Evolutionary conservation across 2,329 filamentous ascomycete genomes (phyloP), one percentile per base, ranked within the genome.

Genomic region (Talaromyces pinophilus): DNA sequence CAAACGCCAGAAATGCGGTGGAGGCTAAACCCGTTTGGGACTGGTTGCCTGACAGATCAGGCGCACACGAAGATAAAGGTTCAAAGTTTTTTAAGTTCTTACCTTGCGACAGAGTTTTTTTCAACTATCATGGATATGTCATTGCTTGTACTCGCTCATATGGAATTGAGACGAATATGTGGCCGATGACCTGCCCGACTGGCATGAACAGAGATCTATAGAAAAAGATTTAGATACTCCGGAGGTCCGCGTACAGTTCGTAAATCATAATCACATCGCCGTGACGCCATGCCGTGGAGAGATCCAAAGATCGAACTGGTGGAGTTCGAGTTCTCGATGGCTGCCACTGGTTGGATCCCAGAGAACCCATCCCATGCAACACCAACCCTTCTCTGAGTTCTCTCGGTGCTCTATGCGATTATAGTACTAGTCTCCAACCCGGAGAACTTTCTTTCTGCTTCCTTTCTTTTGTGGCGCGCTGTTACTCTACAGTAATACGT

Each of bases 351-450:
- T 52, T 52, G 48, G 48, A 52, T 52, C 44, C 44, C 44, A 22
- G 40, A 22, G 10, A 25, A 35, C 33, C 33, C n/a, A 40, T 33
- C 15, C 30, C 30, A 38, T 38, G 28, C 55, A 25, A 11, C 28
- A 55, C 25, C 30, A 38, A 22, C 52, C 38, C 5, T 60, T 60
- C 40, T 30, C 22, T 46, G 22, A 38, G 62, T 60, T 60, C 40
- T 30, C 22, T 46, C 35, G 50, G 62, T 55, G 50, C 42, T 48
- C 17, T n/a, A 57, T 48, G 48, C 62, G 15, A 38, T 64, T 63
- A 63, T 63, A 63, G 62, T 55, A 63, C 62, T 63, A 59, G 62
- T 64, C 62, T 64, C 62, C 62, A 46, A 28, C 30, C 22, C 13
- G 40, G 40, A 8, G n/a, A 50, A 28, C 28, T 22, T 38, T 35